Percentiles rank a stretch among this genome's conserved stretches.
These are phyloP conservation scores for Penicillium polonicum DNA, from an alignment of 2,329 filamentous ascomycete species.

Conservation along the genomic window DNA sequence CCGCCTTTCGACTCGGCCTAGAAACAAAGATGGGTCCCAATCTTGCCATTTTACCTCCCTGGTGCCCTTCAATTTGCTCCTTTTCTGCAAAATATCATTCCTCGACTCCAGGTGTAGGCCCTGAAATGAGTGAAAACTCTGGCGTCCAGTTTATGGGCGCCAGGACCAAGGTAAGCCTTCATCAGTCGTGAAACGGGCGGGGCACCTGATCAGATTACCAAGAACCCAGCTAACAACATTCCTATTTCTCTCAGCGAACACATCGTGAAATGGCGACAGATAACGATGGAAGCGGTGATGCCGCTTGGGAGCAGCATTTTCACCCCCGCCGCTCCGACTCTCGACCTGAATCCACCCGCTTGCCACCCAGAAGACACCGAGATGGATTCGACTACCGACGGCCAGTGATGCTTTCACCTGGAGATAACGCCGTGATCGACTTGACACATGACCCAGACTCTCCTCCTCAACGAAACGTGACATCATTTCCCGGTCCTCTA, in stretches of 20 bases:
- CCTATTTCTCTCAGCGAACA: constrained; percentile 29
- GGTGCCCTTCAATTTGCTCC: constrained; percentile 3
- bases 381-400: constrained; percentile 57
- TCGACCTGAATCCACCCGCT: constrained; percentile 22
- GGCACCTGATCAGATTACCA: constrained; percentile 18
- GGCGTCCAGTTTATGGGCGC: constrained; percentile 39
- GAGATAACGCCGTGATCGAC: constrained; percentile 44
- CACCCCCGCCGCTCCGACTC: constrained; percentile 26
- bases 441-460: constrained; percentile 47
- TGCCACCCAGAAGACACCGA: constrained; percentile 43
- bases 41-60: constrained; percentile 1
- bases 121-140: constrained; percentile 39
- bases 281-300: constrained; percentile 25
- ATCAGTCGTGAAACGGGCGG: constrained; percentile 23
- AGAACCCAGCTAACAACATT: constrained; percentile 17
- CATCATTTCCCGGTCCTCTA: background rate
- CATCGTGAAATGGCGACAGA: constrained; percentile 40
- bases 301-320: constrained; percentile 28
- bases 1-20: constrained; percentile 10
- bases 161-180: constrained; percentile 39
- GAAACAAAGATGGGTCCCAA: constrained; percentile 8
- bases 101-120: background rate
- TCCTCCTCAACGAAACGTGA: constrained; percentile 23
- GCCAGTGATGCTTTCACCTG: constrained; percentile 43
- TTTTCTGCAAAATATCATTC: background rate